Evolutionary conservation across 441 rosid species (phyloP).

Genomic region (Corymbia calophylla): DNA sequence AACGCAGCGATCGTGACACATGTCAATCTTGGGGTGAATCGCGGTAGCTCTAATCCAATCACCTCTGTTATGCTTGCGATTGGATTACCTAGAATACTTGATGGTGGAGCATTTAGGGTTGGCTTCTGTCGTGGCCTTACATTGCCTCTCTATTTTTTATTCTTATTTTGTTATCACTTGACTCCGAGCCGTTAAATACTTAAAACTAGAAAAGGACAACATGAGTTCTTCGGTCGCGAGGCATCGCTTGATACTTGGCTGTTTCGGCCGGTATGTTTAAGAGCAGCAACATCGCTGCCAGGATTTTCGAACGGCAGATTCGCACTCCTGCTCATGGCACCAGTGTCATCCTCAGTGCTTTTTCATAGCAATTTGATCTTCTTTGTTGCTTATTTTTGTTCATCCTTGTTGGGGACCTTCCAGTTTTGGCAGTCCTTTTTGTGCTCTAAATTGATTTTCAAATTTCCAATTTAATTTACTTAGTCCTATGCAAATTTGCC

Average conservation of each 20-base stretch:
- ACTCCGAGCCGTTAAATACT: not conserved
- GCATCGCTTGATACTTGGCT: not conserved
- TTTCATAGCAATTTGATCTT: not conserved
- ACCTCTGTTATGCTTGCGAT: no score
- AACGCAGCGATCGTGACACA: no score
- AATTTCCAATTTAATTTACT: not conserved
- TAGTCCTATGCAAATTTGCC: not conserved
- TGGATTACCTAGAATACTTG: not conserved
- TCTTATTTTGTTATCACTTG: not conserved
- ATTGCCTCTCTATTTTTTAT: not conserved
- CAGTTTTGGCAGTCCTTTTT: not conserved
- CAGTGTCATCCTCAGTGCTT: slow-evolving; percentile 26
- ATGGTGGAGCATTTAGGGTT: not conserved
- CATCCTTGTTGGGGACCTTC: not conserved
- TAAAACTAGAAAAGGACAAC: not conserved
- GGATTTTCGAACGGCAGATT: slow-evolving; percentile 92
- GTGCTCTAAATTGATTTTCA: no score
- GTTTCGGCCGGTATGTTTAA: slow-evolving; percentile 39
- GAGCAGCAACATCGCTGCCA: slow-evolving; percentile 65
- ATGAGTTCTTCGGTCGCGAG: not conserved
- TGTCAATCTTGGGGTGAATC: no score
- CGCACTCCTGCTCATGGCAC: slow-evolving; percentile 72
- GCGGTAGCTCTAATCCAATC: no score
- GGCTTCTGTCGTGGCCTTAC: not conserved
- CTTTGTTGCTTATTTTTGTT: not conserved